Evolutionary conservation across 2,329 filamentous ascomycete species (phyloP).

Genomic region (Ascochyta clinopodiicola): DNA sequence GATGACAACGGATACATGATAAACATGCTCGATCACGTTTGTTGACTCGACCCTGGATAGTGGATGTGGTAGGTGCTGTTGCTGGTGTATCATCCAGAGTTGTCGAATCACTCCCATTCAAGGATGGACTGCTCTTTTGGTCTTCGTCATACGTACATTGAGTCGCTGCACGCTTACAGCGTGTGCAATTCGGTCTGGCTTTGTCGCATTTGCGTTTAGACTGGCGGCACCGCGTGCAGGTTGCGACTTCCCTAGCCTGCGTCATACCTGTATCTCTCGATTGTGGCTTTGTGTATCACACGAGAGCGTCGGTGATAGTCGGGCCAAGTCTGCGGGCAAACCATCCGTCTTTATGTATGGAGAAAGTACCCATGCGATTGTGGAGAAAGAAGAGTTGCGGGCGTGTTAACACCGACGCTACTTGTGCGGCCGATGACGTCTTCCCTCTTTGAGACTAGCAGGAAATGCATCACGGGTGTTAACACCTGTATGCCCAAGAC

Average conservation of each 20-base stretch:
- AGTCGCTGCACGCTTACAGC: constrained; percentile 17
- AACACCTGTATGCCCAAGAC: neutral
- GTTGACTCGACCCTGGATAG: neutral
- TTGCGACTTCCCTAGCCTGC: constrained; percentile 15
- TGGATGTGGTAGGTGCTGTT: neutral
- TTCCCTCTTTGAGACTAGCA: too few relatives aligned
- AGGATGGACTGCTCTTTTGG: neutral
- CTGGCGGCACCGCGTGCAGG: constrained; percentile 26
- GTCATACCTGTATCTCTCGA: neutral
- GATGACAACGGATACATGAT: constrained; percentile 33
- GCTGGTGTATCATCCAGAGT: neutral
- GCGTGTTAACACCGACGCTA: too few relatives aligned
- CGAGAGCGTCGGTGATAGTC: neutral
- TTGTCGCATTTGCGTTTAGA: constrained; percentile 30
- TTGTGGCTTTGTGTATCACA: neutral
- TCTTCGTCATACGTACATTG: constrained; percentile 14
- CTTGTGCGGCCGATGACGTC: too few relatives aligned
- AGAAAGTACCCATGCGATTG: too few relatives aligned
- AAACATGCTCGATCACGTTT: constrained; percentile 25
- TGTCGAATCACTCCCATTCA: neutral
- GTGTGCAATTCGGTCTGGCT: constrained; percentile 20
- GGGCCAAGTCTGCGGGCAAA: neutral
- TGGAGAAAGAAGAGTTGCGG: too few relatives aligned
- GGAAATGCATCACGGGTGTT: neutral
- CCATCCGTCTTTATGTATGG: too few relatives aligned